These are phyloP conservation scores for Gautieria morchelliformis DNA, from an alignment of 768 basidiomycete species.

Conservation along the genomic window DNA sequence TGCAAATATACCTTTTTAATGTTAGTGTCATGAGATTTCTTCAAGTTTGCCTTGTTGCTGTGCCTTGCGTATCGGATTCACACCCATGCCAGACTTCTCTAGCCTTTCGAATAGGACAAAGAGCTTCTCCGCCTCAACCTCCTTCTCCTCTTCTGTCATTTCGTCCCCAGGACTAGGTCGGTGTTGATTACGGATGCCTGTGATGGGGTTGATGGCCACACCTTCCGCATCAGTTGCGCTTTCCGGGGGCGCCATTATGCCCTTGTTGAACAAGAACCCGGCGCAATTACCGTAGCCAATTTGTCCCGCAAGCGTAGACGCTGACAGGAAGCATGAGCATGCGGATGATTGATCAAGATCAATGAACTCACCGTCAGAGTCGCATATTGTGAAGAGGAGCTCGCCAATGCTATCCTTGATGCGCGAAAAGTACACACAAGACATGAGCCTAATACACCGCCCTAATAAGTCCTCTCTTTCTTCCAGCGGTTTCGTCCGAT, in stretches of 20 bases:
- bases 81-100: constrained; percentile 63
- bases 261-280: constrained; percentile 89
- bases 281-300: constrained; percentile 95
- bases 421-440: constrained; percentile 60
- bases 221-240: constrained; percentile 26
- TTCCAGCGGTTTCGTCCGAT: constrained; percentile 72
- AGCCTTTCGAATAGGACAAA: constrained; percentile 88
- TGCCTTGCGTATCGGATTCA: constrained; percentile 59
- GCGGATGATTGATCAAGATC: neutral
- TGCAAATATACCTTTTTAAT: neutral
- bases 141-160: constrained; percentile 96
- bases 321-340: constrained; percentile 25
- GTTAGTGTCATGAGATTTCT: neutral
- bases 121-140: constrained; percentile 83
- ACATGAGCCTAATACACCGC: constrained; percentile 65
- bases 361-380: constrained; percentile 53
- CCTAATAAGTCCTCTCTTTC: constrained; percentile 66
- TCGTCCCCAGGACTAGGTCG: constrained; percentile 30
- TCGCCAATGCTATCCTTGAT: constrained; percentile 77
- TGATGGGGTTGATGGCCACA: constrained; percentile 71
- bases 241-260: constrained; percentile 55
- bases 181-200: constrained; percentile 48
- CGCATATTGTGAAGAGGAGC: constrained; percentile 76
- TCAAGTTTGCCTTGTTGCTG: constrained; percentile 37
- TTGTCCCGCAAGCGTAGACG: constrained; percentile 60